Conservation (phyloP, 163 green algal genomes). For the Chloroidium sp. region DNA sequence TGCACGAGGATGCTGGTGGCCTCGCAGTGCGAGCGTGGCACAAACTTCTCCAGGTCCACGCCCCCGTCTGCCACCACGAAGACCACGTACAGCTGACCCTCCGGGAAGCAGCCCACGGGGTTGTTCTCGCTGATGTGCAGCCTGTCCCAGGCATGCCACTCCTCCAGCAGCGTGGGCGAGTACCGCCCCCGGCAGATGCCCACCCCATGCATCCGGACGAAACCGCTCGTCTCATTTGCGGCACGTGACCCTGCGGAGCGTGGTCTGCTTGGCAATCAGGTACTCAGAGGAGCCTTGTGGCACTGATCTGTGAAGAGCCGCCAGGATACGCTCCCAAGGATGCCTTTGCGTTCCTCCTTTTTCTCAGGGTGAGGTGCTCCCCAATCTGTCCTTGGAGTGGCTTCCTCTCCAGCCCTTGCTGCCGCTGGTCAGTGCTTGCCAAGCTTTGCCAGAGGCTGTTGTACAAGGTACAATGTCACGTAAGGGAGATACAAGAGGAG, state of each 20-base stretch:
- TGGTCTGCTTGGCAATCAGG: background rate
- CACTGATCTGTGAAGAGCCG: background rate
- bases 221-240: constrained; percentile 45
- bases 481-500: too few species aligned
- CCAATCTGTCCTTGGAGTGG: background rate
- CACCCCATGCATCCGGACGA: constrained; percentile 59
- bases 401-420: background rate
- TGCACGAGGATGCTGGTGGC: constrained; percentile 75
- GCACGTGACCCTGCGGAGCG: background rate
- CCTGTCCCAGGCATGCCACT: constrained; percentile 77
- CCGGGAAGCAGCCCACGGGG: constrained; percentile 38
- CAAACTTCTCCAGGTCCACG: constrained; percentile 77
- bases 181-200: constrained; percentile 77
- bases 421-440: too few species aligned
- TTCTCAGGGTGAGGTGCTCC: too few species aligned
- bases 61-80: constrained; percentile 80
- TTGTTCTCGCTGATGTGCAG: constrained; percentile 63
- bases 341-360: too few species aligned
- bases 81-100: constrained; percentile 59
- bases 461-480: too few species aligned
- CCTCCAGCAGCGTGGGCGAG: constrained; percentile 41
- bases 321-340: background rate
- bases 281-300: background rate
- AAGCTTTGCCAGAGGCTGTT: too few species aligned
- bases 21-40: constrained; percentile 58